phyloP scores from a whole-genome alignment of 1,284 basidiomycete genomes.

The Inonotus obliquus region DNA sequence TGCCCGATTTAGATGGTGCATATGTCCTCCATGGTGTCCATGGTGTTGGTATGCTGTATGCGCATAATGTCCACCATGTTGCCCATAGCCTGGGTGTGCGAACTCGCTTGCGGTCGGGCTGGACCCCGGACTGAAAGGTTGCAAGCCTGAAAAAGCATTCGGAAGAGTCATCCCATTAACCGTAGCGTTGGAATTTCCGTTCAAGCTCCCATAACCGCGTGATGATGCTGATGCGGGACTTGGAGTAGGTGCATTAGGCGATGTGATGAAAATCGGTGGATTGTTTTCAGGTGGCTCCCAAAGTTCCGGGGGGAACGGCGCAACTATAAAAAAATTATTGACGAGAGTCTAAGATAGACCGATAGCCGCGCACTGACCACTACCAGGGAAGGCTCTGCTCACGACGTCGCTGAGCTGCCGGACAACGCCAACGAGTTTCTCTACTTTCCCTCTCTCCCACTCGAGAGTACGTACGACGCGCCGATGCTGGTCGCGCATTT shows the following conservation, averaged over 20 bases:
- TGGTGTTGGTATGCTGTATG: constrained; percentile 29
- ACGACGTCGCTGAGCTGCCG: constrained; percentile 55
- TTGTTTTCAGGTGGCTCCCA: constrained; percentile 45
- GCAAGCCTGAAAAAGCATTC: constrained; percentile 31
- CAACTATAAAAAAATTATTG: neutral
- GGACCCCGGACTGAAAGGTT: constrained; percentile 50
- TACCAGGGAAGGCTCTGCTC: constrained; percentile 45
- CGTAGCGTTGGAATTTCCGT: constrained; percentile 18
- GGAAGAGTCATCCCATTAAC: constrained; percentile 22
- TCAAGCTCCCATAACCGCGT: constrained; percentile 16
- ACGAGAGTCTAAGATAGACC: neutral
- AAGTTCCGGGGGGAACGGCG: constrained; percentile 56
- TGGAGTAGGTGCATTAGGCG: constrained; percentile 43
- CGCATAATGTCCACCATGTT: neutral
- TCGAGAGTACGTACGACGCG: constrained; percentile 48
- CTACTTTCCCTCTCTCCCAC: constrained; percentile 43
- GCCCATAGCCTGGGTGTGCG: constrained; percentile 25
- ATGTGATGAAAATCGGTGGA: constrained; percentile 70
- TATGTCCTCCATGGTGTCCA: constrained; percentile 9
- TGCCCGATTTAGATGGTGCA: constrained; percentile 46
- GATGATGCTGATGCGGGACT: constrained; percentile 29
- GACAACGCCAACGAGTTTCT: constrained; percentile 33
- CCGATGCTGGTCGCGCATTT: constrained; percentile 66
- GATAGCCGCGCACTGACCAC: constrained; percentile 27
- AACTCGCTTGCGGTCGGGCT: constrained; percentile 64